Evolutionary conservation across 1,284 basidiomycete genomes (phyloP).

Genomic region (Amylostereum areolatum): DNA sequence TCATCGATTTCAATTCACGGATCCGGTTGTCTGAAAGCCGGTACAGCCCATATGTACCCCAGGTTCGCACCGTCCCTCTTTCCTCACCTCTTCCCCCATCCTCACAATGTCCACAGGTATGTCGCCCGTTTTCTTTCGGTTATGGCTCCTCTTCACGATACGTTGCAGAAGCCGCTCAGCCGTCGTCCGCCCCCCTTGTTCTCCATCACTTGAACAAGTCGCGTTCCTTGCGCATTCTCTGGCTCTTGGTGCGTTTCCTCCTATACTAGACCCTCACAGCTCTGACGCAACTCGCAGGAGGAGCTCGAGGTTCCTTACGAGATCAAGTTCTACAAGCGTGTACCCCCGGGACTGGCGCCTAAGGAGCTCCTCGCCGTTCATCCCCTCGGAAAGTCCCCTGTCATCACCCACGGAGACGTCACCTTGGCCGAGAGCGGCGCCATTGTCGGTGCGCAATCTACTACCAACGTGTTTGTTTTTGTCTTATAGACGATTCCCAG

Average conservation of each 20-base stretch:
- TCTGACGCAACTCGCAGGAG: slow-evolving; percentile 14
- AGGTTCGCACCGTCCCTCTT: not conserved
- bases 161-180: not conserved
- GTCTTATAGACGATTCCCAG: slow-evolving; percentile 17
- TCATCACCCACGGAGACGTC: slow-evolving; percentile 39
- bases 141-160: not conserved
- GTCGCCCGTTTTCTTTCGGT: not conserved
- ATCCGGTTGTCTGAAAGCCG: not conserved
- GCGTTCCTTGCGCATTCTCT: slow-evolving; percentile 46
- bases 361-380: slow-evolving; percentile 32
- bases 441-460: slow-evolving; percentile 33
- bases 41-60: not conserved
- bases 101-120: not conserved
- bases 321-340: slow-evolving; percentile 22
- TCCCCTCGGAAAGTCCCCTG: slow-evolving; percentile 40
- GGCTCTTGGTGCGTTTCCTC: slow-evolving; percentile 38
- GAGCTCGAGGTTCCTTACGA: slow-evolving; percentile 23
- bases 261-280: not conserved
- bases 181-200: slow-evolving; percentile 16
- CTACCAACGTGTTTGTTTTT: not conserved
- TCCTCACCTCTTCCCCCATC: not conserved
- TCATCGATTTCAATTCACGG: too few relatives aligned
- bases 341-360: slow-evolving; percentile 17
- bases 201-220: slow-evolving; percentile 48
- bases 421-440: slow-evolving; percentile 43